Evolutionary conservation across 2,329 filamentous ascomycete species (phyloP).

Genomic region (Zasmidium angulare): DNA sequence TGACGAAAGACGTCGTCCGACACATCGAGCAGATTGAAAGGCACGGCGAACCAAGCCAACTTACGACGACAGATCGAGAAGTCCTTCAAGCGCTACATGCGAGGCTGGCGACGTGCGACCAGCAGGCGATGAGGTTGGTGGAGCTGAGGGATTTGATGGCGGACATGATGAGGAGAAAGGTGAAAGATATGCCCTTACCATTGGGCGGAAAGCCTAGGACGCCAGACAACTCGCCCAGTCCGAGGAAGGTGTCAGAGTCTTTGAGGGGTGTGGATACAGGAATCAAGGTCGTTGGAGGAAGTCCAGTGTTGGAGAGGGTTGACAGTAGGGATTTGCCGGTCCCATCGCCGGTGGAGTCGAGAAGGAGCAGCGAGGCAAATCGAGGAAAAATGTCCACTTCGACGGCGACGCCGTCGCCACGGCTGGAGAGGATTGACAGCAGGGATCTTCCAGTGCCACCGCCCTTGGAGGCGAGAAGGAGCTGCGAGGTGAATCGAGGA

Average conservation of each 20-base stretch:
- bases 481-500: not conserved
- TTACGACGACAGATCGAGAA: slow-evolving; percentile 23
- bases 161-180: slow-evolving; percentile 11
- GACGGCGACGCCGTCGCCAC: not conserved
- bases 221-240: slow-evolving; percentile 5
- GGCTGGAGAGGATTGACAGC: slow-evolving; percentile 6
- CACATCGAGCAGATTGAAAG: slow-evolving; percentile 28
- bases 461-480: not conserved
- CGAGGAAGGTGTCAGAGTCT: slow-evolving; percentile 4
- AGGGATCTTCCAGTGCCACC: not conserved
- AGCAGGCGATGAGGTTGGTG: slow-evolving; percentile 21
- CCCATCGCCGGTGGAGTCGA: not conserved
- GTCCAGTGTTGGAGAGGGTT: slow-evolving; percentile 5
- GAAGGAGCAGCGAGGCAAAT: not conserved
- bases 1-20: slow-evolving; percentile 22
- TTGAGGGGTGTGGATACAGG: not conserved
- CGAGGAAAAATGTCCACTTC: not conserved
- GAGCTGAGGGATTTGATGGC: slow-evolving; percentile 24
- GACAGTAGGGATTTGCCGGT: slow-evolving; percentile 2
- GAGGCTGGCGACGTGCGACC: slow-evolving; percentile 24
- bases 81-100: slow-evolving; percentile 27
- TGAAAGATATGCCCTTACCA: slow-evolving; percentile 10
- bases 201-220: slow-evolving; percentile 14
- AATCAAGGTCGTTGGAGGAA: not conserved
- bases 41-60: not conserved